Evolutionary conservation across 179 eudicot genomes (phyloP).

Genomic region (Heliamphora pulchella): DNA sequence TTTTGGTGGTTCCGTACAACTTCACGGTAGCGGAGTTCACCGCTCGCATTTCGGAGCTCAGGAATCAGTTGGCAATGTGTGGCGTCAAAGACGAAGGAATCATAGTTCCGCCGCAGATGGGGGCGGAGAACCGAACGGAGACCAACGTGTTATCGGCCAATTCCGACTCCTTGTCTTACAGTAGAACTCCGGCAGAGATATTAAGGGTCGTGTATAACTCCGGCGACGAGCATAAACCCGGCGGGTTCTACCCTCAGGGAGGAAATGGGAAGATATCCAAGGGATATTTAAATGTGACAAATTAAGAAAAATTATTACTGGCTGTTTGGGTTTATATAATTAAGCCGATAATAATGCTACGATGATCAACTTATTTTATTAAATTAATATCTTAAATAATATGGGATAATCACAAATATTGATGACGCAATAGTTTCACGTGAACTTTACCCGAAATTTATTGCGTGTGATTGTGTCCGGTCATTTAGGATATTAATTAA

Average conservation of each 20-base stretch:
- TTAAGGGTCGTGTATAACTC: conserved; percentile 46
- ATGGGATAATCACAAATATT: too few species aligned
- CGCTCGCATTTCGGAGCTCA: conserved; percentile 35
- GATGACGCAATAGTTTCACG: too few species aligned
- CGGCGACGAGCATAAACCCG: conserved; percentile 53
- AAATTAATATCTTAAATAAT: too few species aligned
- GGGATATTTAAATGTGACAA: conserved; percentile 21
- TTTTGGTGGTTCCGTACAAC: conserved; percentile 45
- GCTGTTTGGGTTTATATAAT: too few species aligned
- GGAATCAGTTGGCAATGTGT: conserved; percentile 51
- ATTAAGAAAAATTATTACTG: too few species aligned
- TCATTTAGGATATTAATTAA: too few species aligned
- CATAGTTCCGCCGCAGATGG: conserved; percentile 44
- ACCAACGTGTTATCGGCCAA: conserved; percentile 54
- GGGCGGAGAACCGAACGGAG: conserved; percentile 41
- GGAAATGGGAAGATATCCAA: conserved; percentile 62
- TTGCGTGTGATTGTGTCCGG: too few species aligned
- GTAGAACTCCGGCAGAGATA: conserved; percentile 54
- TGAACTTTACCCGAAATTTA: too few species aligned
- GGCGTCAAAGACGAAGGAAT: conserved; percentile 81
- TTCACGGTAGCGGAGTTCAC: conserved; percentile 66
- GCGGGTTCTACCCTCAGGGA: conserved; percentile 70
- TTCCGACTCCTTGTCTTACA: conserved; percentile 44
- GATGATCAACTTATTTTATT: too few species aligned
- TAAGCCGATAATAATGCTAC: too few species aligned